Base-by-base conservation (phyloP, 2,329 filamentous ascomycete genomes). In the Hypoxylon sp. region DNA sequence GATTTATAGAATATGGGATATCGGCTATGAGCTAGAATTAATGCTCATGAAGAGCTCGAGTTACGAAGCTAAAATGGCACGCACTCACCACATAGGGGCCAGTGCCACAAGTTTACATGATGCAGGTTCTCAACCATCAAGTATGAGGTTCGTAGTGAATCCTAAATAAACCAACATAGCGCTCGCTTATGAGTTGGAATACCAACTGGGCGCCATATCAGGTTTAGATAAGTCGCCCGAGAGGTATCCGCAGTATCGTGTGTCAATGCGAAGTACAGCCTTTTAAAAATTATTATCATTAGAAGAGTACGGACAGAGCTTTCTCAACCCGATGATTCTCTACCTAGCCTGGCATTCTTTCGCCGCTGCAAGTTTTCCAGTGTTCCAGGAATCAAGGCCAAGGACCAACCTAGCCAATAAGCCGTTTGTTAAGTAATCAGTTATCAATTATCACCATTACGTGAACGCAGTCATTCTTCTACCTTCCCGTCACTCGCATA, bases 1-100 rank as follows among this genome's bases (percentile, higher is more conserved):
- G 9, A 11, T 17, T 10, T 44, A 0, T 22, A 11, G 8, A 22
- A 9, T 22, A 1, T 22, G 3, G 3, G 19, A 11, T 19, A 19
- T 19, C 6, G 2, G 13, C 17, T 44, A 10, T 2, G 39, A 44
- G 17, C 8, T 10, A 22, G 17, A n/a, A 44, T 6, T 9, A 42
- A 42, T 42, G 13, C 5, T n/a, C n/a, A n/a, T 42, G 39, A 44
- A 8, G n/a, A 42, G 42, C 52, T 31, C 14, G 24, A 19, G 37
- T 9, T 24, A 42, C 13, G 9, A 29, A 44, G 46, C 13, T 51
- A n/a, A 51, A 51, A 59, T 46, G 22, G n/a, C 22, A 53, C 47
- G 48, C 47, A 60, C 48, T 60, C 48, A 37, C 47, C 57, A 42
- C 48, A 52, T 53, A 60, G 26, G 26, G 48, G 57, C 26, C 57